phyloP scores from a whole-genome alignment of 441 rosid species.

The Sinapis alba region DNA sequence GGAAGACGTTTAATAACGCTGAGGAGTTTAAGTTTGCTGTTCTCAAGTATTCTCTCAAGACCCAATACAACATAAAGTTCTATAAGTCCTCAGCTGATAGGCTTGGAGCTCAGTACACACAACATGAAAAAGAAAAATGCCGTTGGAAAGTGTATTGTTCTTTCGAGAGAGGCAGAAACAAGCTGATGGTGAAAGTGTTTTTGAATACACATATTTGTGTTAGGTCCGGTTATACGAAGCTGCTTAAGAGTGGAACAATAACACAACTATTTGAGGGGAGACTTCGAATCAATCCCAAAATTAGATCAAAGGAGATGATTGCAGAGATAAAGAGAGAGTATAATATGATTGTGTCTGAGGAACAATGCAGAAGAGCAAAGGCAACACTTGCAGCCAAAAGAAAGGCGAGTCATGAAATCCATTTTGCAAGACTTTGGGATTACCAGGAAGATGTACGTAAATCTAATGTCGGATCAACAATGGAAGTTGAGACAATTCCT shows the following conservation, averaged over 20 bases:
- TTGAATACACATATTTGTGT: background rate
- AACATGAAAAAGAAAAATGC: background rate
- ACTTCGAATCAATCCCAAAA: background rate
- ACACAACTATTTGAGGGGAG: background rate
- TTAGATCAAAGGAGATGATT: background rate
- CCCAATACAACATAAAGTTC: background rate
- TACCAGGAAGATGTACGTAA: background rate
- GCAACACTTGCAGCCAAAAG: background rate
- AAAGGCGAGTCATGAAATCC: background rate
- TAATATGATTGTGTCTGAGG: background rate
- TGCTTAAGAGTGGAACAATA: background rate
- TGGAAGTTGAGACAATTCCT: background rate
- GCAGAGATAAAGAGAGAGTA: background rate
- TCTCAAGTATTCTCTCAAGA: background rate
- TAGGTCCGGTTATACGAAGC: background rate
- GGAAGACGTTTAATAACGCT: background rate
- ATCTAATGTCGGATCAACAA: background rate
- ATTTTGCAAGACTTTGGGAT: background rate
- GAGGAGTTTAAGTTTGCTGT: background rate
- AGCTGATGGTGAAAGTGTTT: background rate
- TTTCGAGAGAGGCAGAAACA: background rate
- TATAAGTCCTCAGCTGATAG: background rate
- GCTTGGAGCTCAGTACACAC: background rate
- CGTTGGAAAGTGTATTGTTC: background rate
- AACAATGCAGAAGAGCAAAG: background rate